These are phyloP conservation scores for Leishmania tarentolae DNA, from an alignment of 208 protist genomes.

Conservation along the genomic window DNA sequence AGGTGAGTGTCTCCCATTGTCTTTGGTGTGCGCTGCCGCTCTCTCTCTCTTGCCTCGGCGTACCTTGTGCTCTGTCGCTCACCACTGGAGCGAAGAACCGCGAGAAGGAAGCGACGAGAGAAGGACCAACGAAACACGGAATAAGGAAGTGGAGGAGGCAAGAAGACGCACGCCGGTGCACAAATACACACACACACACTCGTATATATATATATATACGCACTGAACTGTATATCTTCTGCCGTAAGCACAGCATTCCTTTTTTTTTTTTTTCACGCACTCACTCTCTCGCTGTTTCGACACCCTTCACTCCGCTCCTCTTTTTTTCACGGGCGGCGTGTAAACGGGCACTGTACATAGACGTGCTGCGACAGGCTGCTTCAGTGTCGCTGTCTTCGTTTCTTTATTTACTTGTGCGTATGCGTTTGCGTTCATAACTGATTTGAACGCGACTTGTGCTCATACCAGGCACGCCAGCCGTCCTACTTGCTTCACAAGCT, in stretches of 20 bases:
- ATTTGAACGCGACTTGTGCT: not conserved
- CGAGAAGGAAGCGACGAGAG: not conserved
- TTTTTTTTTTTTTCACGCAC: no score
- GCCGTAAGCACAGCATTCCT: not conserved
- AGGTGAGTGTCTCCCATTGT: not conserved
- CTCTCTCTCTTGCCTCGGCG: not conserved
- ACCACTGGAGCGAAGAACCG: not conserved
- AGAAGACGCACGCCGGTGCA: not conserved
- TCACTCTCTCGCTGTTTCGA: not conserved
- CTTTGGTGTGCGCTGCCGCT: not conserved
- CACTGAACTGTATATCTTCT: not conserved
- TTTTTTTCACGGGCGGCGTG: not conserved
- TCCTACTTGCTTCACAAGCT: not conserved
- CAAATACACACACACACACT: not conserved
- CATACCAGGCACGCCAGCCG: not conserved
- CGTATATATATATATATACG: no score
- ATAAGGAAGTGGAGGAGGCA: not conserved
- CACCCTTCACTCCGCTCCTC: not conserved
- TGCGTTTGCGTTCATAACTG: not conserved
- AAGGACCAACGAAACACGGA: not conserved
- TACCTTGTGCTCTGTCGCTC: not conserved
- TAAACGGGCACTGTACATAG: not conserved
- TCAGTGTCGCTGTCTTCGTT: not conserved
- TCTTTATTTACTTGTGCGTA: not conserved
- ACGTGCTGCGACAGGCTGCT: not conserved